Percentiles rank a stretch among this genome's conserved stretches.
These are phyloP conservation scores for Drechslerella dactyloides DNA, from an alignment of 2,329 filamentous ascomycete species.

Conservation along the genomic window DNA sequence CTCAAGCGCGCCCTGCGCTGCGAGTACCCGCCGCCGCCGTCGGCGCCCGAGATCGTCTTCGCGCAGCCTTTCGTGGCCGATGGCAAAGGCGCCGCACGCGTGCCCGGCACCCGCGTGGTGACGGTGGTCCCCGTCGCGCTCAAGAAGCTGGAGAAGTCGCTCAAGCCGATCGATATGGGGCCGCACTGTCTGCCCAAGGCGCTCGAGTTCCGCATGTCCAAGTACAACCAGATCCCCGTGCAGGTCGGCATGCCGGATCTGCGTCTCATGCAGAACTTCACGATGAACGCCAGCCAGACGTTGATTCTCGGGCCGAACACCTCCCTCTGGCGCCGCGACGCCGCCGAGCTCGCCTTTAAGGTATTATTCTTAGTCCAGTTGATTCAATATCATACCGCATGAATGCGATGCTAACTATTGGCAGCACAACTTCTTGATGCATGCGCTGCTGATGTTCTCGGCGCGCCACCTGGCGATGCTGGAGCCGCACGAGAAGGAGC, in stretches of 20 bases:
- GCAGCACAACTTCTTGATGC: constrained; percentile 48
- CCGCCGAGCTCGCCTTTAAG: constrained; percentile 49
- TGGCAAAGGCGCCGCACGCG: constrained; percentile 21
- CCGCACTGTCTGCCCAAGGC: constrained; percentile 30
- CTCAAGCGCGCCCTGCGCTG: constrained; percentile 43
- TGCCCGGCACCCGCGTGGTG: neutral
- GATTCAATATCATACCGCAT: neutral
- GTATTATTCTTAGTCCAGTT: constrained; percentile 13
- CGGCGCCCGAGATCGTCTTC: constrained; percentile 48
- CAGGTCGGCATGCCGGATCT: constrained; percentile 49
- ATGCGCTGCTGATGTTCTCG: constrained; percentile 47
- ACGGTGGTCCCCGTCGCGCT: constrained; percentile 22
- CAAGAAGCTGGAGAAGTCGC: constrained; percentile 46
- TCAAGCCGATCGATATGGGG: constrained; percentile 46
- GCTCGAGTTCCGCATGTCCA: constrained; percentile 47
- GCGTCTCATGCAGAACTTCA: constrained; percentile 48
- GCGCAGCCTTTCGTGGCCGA: constrained; percentile 39
- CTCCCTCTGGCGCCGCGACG: constrained; percentile 37
- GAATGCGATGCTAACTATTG: neutral
- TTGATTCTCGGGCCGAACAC: constrained; percentile 46
- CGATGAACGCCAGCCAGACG: constrained; percentile 44
- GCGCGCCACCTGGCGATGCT: constrained; percentile 38
- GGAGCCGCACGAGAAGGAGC: constrained; percentile 41
- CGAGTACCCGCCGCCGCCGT: constrained; percentile 49
- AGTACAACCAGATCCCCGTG: constrained; percentile 47